Evolutionary conservation across 805 yeast species (phyloP), one percentile per base, ranked within the genome.

Genomic region (Kodamaea hsintzibuensis): DNA sequence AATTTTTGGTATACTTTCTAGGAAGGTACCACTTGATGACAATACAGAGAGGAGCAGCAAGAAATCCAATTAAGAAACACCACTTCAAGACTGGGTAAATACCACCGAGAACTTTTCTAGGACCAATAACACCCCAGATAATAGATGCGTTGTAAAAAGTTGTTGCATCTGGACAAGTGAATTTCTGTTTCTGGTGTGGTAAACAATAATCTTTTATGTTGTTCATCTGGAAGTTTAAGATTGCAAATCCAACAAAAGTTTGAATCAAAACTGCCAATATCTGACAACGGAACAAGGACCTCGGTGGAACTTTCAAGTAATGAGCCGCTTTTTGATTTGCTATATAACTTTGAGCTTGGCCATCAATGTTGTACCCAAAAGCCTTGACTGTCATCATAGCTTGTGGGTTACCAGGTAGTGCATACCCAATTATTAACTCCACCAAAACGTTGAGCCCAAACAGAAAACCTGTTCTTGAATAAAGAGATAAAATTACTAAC

Each of bases 251-350:
- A 37, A 67, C 52, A 33, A 68, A 63, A 1, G 67, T 57, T 17
- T 61, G 45, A 44, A 68, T 50, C 14, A 62, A 51, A 2, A 60
- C 62, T 2, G 69, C 59, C 14, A 62, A 30, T 47, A 69, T 58
- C 59, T 70, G 74, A 19, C 57, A 55, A 65, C 76, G 67, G 69
- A 86, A 84, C 57, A 85, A 70, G 0, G 83, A 74, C 55, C 84
- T 73, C 1, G 90, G 91, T 0, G 88, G 83, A 16, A 86, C 70
- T 59, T 84, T 84, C 62, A 83, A 66, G 62, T 87, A 87, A 56
- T 86, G 89, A 1, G 82, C 89, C 64, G 82, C 64, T 61, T 86
- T 86, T 75, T 82, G 80, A 60, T 83, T 86, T 7, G 76, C 71
- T 33, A 82, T 71, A 62, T 77, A 83, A 51, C 75, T 71, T 42